A percentile compares a stretch with the other conserved stretches of the same genome.
Evolutionary conservation across 352 stramenopile genomes (phyloP).

Genomic region (Globisporangium nagaii): DNA sequence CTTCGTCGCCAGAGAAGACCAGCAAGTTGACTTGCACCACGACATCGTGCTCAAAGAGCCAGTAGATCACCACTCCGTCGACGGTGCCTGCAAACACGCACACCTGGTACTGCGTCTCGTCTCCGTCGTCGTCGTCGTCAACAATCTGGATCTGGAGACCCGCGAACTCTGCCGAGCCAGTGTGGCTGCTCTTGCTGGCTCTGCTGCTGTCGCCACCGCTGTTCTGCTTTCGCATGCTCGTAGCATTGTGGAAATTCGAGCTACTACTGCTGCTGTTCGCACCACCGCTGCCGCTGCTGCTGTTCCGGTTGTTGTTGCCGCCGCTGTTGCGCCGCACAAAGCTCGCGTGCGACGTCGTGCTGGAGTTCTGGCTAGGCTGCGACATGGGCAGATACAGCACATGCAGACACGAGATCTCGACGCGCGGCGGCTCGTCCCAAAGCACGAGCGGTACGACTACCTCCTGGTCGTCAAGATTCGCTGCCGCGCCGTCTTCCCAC

Average conservation of each 20-base stretch:
- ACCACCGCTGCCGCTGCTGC: too few species aligned
- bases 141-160: conserved; percentile 32
- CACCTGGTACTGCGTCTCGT: conserved; percentile 38
- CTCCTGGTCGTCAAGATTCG: conserved; percentile 14
- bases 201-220: background rate
- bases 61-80: conserved; percentile 66
- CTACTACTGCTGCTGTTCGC: background rate
- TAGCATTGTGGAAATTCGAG: background rate
- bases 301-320: background rate
- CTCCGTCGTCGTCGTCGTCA: conserved; percentile 27
- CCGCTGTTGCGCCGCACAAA: conserved; percentile 13
- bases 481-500: background rate
- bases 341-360: conserved; percentile 24
- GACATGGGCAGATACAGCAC: conserved; percentile 58
- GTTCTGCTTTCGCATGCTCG: background rate
- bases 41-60: conserved; percentile 51
- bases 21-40: conserved; percentile 70
- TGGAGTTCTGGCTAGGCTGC: conserved; percentile 67
- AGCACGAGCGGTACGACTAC: conserved; percentile 67
- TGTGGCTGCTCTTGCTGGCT: background rate
- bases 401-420: conserved; percentile 53
- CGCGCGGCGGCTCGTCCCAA: conserved; percentile 47
- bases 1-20: conserved; percentile 24
- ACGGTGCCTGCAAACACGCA: conserved; percentile 67
- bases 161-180: background rate